Evolutionary conservation across 371 early-diverging fungal genomes (phyloP).

Genomic region (Rozella allomycis): DNA sequence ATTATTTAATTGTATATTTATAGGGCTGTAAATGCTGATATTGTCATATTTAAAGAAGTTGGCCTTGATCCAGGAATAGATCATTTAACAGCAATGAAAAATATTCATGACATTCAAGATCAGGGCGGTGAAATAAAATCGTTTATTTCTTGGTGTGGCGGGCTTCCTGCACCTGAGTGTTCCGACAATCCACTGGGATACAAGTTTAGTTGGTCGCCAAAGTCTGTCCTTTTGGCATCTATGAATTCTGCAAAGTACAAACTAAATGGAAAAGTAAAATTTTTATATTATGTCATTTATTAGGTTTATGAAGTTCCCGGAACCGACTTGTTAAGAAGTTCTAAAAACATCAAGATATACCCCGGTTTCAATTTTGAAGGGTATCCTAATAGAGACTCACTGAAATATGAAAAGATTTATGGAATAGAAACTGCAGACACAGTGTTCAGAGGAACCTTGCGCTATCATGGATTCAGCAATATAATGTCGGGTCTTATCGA

Average conservation of each 20-base stretch:
- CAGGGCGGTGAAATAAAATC: conserved; percentile 38
- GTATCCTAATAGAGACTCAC: conserved; percentile 67
- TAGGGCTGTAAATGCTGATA: conserved; percentile 60
- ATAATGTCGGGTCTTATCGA: conserved; percentile 78
- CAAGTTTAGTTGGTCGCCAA: conserved; percentile 95
- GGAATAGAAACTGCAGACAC: conserved; percentile 81
- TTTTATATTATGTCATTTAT: too few relatives aligned
- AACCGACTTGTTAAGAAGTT: conserved; percentile 19
- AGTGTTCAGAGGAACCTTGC: conserved; percentile 43
- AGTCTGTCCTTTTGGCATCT: conserved; percentile 81
- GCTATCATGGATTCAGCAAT: conserved; percentile 52
- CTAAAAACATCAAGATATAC: conserved; percentile 12
- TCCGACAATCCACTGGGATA: conserved; percentile 93
- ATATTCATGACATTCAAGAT: conserved; percentile 64
- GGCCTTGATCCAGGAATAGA: conserved; percentile 95
- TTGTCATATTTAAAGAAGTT: conserved; percentile 85
- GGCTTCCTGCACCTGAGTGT: conserved; percentile 91
- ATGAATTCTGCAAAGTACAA: conserved; percentile 74
- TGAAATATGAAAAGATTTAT: conserved; percentile 65
- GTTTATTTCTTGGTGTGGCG: conserved; percentile 93
- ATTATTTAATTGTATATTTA: too few relatives aligned
- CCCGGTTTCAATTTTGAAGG: conserved; percentile 50
- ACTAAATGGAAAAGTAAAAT: too few relatives aligned
- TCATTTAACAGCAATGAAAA: conserved; percentile 89
- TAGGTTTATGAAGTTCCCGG: conserved; percentile 21